Evolutionary conservation across 306 rosid species (phyloP).

Genomic region (Acacia acuminata): DNA sequence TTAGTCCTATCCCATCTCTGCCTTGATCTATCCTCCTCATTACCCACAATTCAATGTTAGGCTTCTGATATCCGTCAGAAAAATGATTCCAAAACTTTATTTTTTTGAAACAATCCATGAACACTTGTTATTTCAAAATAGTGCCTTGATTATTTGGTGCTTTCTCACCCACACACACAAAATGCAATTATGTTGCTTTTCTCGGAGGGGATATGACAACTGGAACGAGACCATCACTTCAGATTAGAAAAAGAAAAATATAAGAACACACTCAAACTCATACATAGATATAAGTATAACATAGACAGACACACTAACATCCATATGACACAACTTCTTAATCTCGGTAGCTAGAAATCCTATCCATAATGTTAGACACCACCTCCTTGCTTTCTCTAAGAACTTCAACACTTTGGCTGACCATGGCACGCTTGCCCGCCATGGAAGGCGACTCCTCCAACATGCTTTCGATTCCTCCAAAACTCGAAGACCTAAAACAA

Average conservation of each 20-base stretch:
- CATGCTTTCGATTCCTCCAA: constrained; percentile 48
- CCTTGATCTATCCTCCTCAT: too few species aligned
- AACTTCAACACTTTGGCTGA: constrained; percentile 34
- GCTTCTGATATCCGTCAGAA: too few species aligned
- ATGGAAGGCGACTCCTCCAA: constrained; percentile 54
- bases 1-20: too few species aligned
- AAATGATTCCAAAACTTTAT: too few species aligned
- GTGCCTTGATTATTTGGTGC: too few species aligned
- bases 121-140: too few species aligned
- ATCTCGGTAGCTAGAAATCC: constrained; percentile 33
- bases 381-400: constrained; percentile 45
- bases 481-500: constrained; percentile 24
- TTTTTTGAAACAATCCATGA: too few species aligned
- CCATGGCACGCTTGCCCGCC: constrained; percentile 42
- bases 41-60: too few species aligned
- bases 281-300: neutral
- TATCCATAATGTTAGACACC: constrained; percentile 31
- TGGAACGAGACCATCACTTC: neutral
- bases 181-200: neutral
- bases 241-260: neutral
- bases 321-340: neutral
- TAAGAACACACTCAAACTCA: neutral
- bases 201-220: neutral
- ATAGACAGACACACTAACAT: neutral
- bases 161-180: too few species aligned